Evolutionary conservation across 768 basidiomycete species (phyloP), one percentile per base, ranked within the genome.

Genomic region (Lactifluus rugatus): DNA sequence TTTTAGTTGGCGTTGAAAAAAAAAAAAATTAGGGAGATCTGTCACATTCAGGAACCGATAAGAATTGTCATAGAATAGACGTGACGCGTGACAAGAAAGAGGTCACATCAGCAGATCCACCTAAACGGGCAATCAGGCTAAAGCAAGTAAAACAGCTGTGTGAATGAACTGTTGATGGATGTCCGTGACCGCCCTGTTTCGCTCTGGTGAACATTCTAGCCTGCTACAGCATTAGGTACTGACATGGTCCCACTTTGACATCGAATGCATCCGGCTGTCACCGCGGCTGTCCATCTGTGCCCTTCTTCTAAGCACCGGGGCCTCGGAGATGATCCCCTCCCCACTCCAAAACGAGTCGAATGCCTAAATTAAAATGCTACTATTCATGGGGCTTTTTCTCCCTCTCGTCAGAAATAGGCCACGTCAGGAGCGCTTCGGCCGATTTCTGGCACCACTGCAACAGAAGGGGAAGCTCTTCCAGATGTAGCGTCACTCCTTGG

Each of bases 1-100:
- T 46, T 11, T 56, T 60, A 52, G 59, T 60, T 56, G 36, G 28
- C 16, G 8, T 56, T 52, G 17, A n/a, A 36, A 48, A 47, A 47
- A 42, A 47, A 52, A 52, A 58, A 50, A 36, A 25, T 10, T 41
- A 17, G 5, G 3, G 28, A 55, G 58, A 60, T 60, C 58, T 32
- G 25, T 54, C 53, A 37, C 48, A 6, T 54, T 31, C 28, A 60
- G 59, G 59, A n/a, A 60, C 59, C 59, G 59, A 60, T 60, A 51
- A 60, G 44, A 51, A 42, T 55, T 3, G 32, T 59, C 46, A 16
- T 45, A n/a, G 14, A 25, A 19, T 9, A 31, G 28, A 31, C 5
- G 5, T 31, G 28, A 21, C 3, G 17, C 14, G 41, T 44, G 45
- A 56, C 32, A 37, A 13, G 8, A 32, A 48, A n/a, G 2, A n/a